phyloP scores from a whole-genome alignment of 179 eudicot species.

The Pouteria campechiana region DNA sequence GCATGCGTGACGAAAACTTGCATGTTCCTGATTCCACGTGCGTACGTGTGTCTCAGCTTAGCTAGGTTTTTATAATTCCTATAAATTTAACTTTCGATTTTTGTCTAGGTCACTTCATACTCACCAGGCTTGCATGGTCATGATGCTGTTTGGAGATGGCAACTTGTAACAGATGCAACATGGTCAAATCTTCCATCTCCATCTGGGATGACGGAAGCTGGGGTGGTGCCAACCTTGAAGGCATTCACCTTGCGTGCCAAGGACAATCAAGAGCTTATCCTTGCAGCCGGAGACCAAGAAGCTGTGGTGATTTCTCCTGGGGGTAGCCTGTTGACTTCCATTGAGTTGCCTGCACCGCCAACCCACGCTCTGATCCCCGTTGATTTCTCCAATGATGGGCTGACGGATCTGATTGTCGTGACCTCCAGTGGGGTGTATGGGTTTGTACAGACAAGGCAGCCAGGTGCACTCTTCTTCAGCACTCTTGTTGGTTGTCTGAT shows the following conservation, averaged over 20 bases:
- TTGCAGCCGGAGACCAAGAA: constrained; percentile 90
- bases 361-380: constrained; percentile 69
- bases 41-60: no score
- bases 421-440: constrained; percentile 88
- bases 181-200: constrained; percentile 98
- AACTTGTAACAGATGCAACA: constrained; percentile 78
- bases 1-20: no score
- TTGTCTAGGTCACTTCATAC: constrained; percentile 77
- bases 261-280: constrained; percentile 63
- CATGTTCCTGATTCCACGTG: no score
- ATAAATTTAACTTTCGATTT: no score
- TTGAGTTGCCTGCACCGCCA: constrained; percentile 85
- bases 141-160: constrained; percentile 96
- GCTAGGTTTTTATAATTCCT: no score
- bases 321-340: constrained; percentile 54
- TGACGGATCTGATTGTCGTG: constrained; percentile 73
- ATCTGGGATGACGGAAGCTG: constrained; percentile 77
- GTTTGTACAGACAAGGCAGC: constrained; percentile 93
- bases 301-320: constrained; percentile 76
- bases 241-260: constrained; percentile 53
- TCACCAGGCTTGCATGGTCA: constrained; percentile 84
- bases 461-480: constrained; percentile 97
- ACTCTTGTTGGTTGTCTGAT: constrained; percentile 96
- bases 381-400: constrained; percentile 89
- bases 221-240: constrained; percentile 83